A percentile compares a stretch with the other conserved stretches of the same genome.
phyloP scores from a whole-genome alignment of 1,139 yeast species.

The Kurtzmaniella natalensis region DNA sequence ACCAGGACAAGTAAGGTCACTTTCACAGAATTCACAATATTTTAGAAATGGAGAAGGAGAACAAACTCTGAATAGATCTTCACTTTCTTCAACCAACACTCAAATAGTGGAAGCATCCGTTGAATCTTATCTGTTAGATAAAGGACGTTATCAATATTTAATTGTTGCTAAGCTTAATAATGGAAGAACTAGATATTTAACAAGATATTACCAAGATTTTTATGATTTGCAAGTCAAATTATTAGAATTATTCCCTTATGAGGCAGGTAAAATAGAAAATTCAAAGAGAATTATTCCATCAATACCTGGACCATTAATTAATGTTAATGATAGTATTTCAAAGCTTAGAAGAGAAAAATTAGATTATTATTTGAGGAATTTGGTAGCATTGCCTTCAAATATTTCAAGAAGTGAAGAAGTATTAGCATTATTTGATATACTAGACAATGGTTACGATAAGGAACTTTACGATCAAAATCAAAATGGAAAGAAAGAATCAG shows the following conservation, averaged over 20 bases:
- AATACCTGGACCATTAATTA: constrained; percentile 94
- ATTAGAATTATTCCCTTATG: constrained; percentile 81
- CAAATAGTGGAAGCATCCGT: constrained; percentile 62
- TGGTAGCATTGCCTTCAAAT: constrained; percentile 71
- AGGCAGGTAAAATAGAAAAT: constrained; percentile 84
- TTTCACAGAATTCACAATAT: constrained; percentile 36
- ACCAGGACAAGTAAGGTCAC: constrained; percentile 9
- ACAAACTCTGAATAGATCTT: constrained; percentile 26
- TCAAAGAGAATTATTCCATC: constrained; percentile 77
- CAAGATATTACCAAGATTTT: constrained; percentile 93
- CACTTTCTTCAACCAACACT: constrained; percentile 30
- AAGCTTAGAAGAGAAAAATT: constrained; percentile 81
- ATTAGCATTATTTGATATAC: constrained; percentile 62
- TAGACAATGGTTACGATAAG: constrained; percentile 59
- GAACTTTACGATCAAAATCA: constrained; percentile 23
- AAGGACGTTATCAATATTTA: constrained; percentile 87
- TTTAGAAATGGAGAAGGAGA: constrained; percentile 25
- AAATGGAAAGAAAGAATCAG: constrained; percentile 7
- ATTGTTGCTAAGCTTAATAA: constrained; percentile 66
- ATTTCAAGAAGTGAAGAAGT: constrained; percentile 72
- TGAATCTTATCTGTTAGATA: constrained; percentile 76
- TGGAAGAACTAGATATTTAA: constrained; percentile 66
- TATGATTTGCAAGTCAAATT: constrained; percentile 88
- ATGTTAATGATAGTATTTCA: constrained; percentile 85
- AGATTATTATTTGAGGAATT: constrained; percentile 74